Conservation (phyloP, 306 rosid species). For the Quercus dentata region DNA sequence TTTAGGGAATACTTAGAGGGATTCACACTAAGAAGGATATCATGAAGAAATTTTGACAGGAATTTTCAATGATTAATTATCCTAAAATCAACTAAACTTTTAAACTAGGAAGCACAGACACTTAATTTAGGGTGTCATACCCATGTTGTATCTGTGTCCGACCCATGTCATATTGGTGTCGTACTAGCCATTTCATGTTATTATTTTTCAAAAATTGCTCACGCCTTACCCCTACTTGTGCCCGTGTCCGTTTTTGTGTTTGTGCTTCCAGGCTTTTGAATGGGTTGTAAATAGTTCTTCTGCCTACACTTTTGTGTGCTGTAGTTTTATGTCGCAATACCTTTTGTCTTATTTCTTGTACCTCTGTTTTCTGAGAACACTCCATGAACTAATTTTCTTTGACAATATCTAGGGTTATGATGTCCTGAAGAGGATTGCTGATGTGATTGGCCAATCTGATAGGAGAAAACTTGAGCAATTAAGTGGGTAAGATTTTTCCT, state of each 20-base stretch:
- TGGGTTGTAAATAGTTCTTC: neutral
- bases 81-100: neutral
- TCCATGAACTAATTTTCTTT: constrained; percentile 17
- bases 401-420: constrained; percentile 60
- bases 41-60: neutral
- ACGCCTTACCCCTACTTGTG: accelerated
- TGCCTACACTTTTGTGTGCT: constrained; percentile 11
- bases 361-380: constrained; percentile 3
- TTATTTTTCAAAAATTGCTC: too few relatives aligned
- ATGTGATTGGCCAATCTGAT: constrained; percentile 58
- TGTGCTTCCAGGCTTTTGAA: neutral
- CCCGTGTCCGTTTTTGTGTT: too few relatives aligned
- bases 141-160: too few relatives aligned
- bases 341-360: constrained; percentile 9
- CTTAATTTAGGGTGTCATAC: too few relatives aligned
- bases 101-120: too few relatives aligned
- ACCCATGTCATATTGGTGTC: accelerated
- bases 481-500: constrained; percentile 68
- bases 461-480: constrained; percentile 60
- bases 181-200: too few relatives aligned
- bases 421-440: constrained; percentile 81
- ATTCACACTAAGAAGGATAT: neutral
- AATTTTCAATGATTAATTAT: neutral
- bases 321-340: constrained; percentile 21
- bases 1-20: neutral